phyloP scores from a whole-genome alignment of 257 asterid genomes.

The Paraleonurus japonicus region DNA sequence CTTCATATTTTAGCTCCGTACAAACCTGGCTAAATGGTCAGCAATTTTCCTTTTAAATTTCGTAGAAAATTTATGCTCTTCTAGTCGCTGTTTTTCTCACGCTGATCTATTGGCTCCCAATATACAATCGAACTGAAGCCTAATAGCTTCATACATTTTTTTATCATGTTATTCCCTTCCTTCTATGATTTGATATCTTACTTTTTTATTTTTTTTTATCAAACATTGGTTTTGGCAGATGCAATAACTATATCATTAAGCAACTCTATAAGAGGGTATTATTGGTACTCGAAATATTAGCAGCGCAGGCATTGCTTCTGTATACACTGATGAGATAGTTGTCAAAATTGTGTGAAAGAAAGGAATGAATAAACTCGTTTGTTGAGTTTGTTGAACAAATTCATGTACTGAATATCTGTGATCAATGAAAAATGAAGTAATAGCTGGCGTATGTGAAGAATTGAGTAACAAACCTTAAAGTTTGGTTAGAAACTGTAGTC shows the following conservation, averaged over 20 bases:
- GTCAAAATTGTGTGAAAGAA: not conserved
- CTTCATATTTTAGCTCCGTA: conserved; percentile 64
- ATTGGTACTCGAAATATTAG: not conserved
- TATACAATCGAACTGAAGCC: not conserved
- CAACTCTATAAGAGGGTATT: not conserved
- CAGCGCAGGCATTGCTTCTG: not conserved
- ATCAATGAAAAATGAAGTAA: not conserved
- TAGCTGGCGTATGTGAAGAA: not conserved
- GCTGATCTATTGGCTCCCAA: not conserved
- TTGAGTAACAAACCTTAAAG: not conserved
- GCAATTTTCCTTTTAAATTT: conserved; percentile 20
- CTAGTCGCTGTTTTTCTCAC: not conserved
- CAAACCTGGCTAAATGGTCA: conserved; percentile 81
- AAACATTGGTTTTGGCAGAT: not conserved
- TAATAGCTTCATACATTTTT: not conserved
- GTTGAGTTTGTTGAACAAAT: too few relatives aligned
- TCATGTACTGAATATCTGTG: conserved; percentile 6
- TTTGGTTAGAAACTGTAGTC: not conserved
- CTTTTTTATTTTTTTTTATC: not conserved
- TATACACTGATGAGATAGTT: not conserved
- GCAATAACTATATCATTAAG: not conserved
- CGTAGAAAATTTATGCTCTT: not conserved
- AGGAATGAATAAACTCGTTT: too few relatives aligned
- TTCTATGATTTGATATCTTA: conserved; percentile 2
- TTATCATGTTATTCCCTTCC: not conserved